Conservation (phyloP, 352 stramenopile genomes). For the Pythium brassicae region DNA sequence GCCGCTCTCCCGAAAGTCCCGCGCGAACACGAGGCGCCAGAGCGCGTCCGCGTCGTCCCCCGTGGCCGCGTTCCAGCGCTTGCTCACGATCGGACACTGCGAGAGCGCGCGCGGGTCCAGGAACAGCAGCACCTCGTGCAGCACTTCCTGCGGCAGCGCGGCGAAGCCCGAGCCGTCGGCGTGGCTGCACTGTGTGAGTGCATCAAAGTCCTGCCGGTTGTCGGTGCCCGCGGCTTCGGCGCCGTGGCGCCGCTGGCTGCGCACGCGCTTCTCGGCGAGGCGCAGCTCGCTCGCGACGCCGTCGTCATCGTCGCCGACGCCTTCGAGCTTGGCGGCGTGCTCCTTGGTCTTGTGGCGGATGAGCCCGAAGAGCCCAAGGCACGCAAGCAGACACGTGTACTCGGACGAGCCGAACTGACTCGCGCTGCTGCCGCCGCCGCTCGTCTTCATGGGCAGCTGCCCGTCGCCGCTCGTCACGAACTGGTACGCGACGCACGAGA, state of each 20-base stretch:
- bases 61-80: constrained; percentile 24
- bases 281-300: constrained; percentile 15
- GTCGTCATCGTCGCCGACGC: constrained; percentile 8
- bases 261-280: constrained; percentile 14
- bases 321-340: constrained; percentile 2
- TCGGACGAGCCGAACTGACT: constrained; percentile 44
- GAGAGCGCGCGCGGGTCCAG: constrained; percentile 42
- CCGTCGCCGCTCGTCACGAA: constrained; percentile 21
- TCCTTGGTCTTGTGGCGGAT: constrained; percentile 48
- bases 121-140: constrained; percentile 51
- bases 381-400: constrained; percentile 55
- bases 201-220: too few relatives aligned
- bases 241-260: constrained; percentile 1
- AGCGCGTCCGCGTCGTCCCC: constrained; percentile 36
- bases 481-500: constrained; percentile 57
- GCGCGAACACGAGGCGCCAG: constrained; percentile 45
- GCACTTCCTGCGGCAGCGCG: constrained; percentile 34
- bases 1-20: constrained; percentile 51
- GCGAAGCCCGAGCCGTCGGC: constrained; percentile 4
- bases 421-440: neutral
- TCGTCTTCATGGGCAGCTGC: constrained; percentile 15
- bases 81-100: constrained; percentile 37
- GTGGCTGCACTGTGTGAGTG: neutral
- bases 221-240: too few relatives aligned
- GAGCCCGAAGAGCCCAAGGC: constrained; percentile 54